Percentiles rank a stretch among this genome's conserved stretches.
Evolutionary conservation across 352 stramenopile species (phyloP).

Genomic region (Globisporangium spinosum): DNA sequence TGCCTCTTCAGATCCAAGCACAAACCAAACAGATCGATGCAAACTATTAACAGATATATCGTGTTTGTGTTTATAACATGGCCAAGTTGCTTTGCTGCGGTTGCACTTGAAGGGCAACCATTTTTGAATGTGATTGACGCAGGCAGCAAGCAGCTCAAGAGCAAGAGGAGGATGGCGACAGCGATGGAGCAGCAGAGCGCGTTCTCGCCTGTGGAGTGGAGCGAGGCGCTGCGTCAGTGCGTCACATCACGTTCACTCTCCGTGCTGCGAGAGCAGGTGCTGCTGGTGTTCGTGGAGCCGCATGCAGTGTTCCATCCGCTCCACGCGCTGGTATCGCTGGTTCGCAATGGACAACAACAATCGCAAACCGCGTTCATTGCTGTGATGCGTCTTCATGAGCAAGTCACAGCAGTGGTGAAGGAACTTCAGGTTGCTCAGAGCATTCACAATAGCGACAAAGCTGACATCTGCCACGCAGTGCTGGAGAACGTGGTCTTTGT

Average conservation of each 20-base stretch:
- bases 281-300: slow-evolving; percentile 18
- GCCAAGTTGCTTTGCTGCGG: not conserved
- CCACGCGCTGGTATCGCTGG: slow-evolving; percentile 12
- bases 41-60: not conserved
- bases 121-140: not conserved
- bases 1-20: not conserved
- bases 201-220: slow-evolving; percentile 7
- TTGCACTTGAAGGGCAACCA: not conserved
- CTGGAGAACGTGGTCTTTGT: slow-evolving; percentile 17
- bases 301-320: slow-evolving; percentile 17
- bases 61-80: not conserved
- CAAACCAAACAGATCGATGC: not conserved
- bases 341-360: not conserved
- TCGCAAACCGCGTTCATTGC: slow-evolving; percentile 1
- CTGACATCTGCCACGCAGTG: not conserved
- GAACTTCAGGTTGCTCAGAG: not conserved
- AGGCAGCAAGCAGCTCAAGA: not conserved
- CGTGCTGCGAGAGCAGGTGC: slow-evolving; percentile 6
- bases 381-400: slow-evolving; percentile 14
- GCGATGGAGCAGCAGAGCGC: not conserved
- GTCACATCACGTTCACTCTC: not conserved
- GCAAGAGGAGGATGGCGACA: not conserved
- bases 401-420: slow-evolving; percentile 3
- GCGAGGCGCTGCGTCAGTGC: slow-evolving; percentile 5
- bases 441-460: not conserved